phyloP scores from a whole-genome alignment of 306 rosid species.

The Pterocarpus santalinus region DNA sequence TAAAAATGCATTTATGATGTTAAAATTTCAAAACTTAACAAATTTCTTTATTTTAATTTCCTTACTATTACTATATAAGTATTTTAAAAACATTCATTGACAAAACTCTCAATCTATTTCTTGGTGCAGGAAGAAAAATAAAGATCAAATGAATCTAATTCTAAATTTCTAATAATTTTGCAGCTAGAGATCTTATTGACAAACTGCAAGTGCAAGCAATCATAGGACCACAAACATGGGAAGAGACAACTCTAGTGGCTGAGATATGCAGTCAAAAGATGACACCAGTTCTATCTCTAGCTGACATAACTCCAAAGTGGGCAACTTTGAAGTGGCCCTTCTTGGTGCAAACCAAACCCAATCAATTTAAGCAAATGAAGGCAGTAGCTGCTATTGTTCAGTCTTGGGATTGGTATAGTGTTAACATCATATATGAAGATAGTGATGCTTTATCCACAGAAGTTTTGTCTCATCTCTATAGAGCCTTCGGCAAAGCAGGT shows the following conservation, averaged over 20 bases:
- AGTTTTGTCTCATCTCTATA: conserved; percentile 49
- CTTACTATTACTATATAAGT: too few relatives aligned
- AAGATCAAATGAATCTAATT: background rate
- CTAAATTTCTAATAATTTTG: background rate
- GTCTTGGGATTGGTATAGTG: conserved; percentile 56
- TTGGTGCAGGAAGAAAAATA: too few relatives aligned
- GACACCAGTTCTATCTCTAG: conserved; percentile 55
- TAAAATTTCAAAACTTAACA: too few relatives aligned
- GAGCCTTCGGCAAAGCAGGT: conserved; percentile 44
- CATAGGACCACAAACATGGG: conserved; percentile 48
- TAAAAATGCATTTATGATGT: too few relatives aligned
- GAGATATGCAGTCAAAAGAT: conserved; percentile 43
- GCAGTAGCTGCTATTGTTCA: conserved; percentile 56
- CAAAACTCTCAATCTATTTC: too few relatives aligned
- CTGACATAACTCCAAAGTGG: conserved; percentile 58
- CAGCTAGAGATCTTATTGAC: conserved; percentile 57
- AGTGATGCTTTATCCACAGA: conserved; percentile 42
- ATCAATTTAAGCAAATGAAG: conserved; percentile 48
- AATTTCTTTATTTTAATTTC: too few relatives aligned
- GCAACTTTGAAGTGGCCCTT: conserved; percentile 54
- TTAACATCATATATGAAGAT: conserved; percentile 59
- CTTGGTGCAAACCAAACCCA: conserved; percentile 52
- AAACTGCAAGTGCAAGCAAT: conserved; percentile 47
- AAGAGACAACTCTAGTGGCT: conserved; percentile 54
- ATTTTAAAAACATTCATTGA: too few relatives aligned